Conservation (phyloP, 2,329 filamentous ascomycete species). For the Albophoma yamanashiensis region DNA sequence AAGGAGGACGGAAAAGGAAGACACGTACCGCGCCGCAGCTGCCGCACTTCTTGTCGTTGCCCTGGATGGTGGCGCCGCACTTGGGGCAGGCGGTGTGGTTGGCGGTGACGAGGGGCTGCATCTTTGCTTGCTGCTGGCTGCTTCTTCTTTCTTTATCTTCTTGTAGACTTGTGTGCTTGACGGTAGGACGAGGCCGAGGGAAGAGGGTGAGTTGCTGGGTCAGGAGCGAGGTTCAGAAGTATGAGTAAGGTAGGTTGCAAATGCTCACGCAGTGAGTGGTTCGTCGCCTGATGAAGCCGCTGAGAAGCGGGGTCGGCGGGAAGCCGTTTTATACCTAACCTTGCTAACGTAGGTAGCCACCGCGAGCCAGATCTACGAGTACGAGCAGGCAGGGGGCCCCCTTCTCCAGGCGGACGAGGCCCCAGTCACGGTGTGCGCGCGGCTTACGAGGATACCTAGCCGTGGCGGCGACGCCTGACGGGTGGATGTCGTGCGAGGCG, state of each 20-base stretch:
- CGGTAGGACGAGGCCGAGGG: too few relatives aligned
- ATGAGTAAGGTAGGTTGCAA: not conserved
- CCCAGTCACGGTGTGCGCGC: not conserved
- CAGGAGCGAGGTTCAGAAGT: not conserved
- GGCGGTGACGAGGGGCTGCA: constrained; percentile 24
- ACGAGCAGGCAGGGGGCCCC: too few relatives aligned
- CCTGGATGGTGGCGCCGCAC: constrained; percentile 37
- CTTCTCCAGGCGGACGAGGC: not conserved
- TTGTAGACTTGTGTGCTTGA: not conserved
- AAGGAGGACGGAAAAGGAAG: not conserved
- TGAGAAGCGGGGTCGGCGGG: not conserved
- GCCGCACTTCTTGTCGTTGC: constrained; percentile 39
- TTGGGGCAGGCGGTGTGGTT: constrained; percentile 40
- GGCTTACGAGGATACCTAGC: not conserved
- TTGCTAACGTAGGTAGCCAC: not conserved
- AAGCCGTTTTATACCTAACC: not conserved
- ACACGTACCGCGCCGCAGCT: constrained; percentile 47
- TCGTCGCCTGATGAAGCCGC: not conserved
- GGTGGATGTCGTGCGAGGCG: not conserved
- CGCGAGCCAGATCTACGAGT: not conserved
- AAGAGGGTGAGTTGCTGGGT: too few relatives aligned
- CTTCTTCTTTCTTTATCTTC: not conserved
- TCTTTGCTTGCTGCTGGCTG: constrained; percentile 6
- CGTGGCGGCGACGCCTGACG: not conserved
- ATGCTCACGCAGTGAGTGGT: not conserved